phyloP scores from a whole-genome alignment of 768 basidiomycete genomes.

The Mycena albidolilacea region DNA sequence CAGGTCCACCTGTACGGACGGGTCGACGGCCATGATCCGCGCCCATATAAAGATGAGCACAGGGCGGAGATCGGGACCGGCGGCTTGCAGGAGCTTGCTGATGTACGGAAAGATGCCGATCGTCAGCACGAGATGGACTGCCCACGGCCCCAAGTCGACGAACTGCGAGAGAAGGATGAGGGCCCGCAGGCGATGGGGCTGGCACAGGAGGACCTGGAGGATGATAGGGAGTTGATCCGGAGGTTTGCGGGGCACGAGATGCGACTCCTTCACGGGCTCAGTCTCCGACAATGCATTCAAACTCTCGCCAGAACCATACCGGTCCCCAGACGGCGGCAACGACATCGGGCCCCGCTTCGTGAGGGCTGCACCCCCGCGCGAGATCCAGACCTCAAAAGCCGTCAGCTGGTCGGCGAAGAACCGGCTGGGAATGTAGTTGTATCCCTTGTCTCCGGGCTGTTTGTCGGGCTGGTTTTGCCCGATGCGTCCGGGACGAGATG shows the following conservation, averaged over 20 bases:
- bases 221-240: conserved; percentile 99
- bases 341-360: conserved; percentile 84
- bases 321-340: conserved; percentile 66
- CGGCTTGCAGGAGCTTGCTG: conserved; percentile 94
- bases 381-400: conserved; percentile 99
- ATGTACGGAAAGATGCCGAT: conserved; percentile 99
- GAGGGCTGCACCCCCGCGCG: conserved; percentile 89
- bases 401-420: conserved; percentile 98
- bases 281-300: conserved; percentile 46
- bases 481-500: conserved; percentile 56
- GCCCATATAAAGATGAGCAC: conserved; percentile 99
- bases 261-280: conserved; percentile 53
- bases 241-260: conserved; percentile 88
- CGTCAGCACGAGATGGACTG: conserved; percentile 93
- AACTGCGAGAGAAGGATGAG: conserved; percentile 97
- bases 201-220: conserved; percentile 95
- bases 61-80: conserved; percentile 94
- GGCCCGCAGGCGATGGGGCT: conserved; percentile 94
- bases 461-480: conserved; percentile 50
- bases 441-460: conserved; percentile 60
- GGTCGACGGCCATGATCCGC: conserved; percentile 96
- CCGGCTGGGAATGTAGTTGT: conserved; percentile 85
- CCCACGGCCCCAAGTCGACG: conserved; percentile 99
- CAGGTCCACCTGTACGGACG: conserved; percentile 91
- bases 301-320: conserved; percentile 44